phyloP scores from a whole-genome alignment of 495 filamentous ascomycete genomes.

The Daldinia caldariorum region DNA sequence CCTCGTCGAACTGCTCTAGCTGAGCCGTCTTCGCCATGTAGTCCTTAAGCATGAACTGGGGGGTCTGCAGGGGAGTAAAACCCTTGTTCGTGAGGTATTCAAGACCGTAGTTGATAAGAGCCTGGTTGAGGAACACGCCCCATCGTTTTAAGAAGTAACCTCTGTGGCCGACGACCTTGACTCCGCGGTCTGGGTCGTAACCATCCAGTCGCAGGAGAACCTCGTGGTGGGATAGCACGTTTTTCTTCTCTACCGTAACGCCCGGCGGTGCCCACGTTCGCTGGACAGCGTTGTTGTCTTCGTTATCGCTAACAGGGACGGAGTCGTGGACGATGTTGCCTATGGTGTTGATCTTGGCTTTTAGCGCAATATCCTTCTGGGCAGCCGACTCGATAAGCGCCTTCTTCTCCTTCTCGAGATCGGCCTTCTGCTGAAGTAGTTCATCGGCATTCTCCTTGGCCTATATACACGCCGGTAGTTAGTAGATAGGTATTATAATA shows the following conservation, averaged over 20 bases:
- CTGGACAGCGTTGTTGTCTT: conserved; percentile 84
- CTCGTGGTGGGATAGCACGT: conserved; percentile 91
- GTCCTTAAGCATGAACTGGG: conserved; percentile 94
- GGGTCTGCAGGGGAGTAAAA: conserved; percentile 90
- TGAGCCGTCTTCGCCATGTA: conserved; percentile 99
- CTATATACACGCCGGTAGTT: conserved; percentile 50
- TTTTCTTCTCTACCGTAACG: conserved; percentile 69
- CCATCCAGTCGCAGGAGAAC: conserved; percentile 88
- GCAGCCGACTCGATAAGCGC: conserved; percentile 74
- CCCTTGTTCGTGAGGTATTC: conserved; percentile 81
- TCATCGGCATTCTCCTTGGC: conserved; percentile 85
- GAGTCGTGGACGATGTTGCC: conserved; percentile 94
- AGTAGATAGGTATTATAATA: conserved; percentile 9
- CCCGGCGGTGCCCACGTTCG: conserved; percentile 83
- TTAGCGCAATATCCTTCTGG: conserved; percentile 76
- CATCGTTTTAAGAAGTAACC: conserved; percentile 92
- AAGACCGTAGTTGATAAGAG: conserved; percentile 91
- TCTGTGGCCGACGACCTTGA: conserved; percentile 94
- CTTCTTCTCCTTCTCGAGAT: conserved; percentile 82
- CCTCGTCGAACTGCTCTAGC: conserved; percentile 96
- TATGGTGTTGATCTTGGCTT: conserved; percentile 81
- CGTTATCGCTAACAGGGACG: conserved; percentile 90
- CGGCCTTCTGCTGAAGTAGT: conserved; percentile 76
- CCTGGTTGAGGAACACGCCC: conserved; percentile 93
- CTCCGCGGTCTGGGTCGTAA: conserved; percentile 91